Evolutionary conservation across 805 yeast species (phyloP).

Genomic region (Nematodospora valgi): DNA sequence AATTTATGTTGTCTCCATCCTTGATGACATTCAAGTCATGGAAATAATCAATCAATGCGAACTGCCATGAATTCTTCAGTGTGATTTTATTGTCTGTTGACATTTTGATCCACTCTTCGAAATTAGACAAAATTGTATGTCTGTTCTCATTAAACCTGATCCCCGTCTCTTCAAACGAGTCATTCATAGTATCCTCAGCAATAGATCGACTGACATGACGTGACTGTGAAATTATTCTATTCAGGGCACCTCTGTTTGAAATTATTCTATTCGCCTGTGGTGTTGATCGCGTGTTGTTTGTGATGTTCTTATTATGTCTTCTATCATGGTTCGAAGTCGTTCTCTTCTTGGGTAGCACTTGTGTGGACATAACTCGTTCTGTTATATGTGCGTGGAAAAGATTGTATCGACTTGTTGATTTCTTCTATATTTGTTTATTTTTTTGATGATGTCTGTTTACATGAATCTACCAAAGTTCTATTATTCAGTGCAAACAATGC

Average conservation of each 20-base stretch:
- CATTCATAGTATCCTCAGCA: conserved; percentile 16
- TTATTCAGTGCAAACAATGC: too few relatives aligned
- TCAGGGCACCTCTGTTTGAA: conserved; percentile 8
- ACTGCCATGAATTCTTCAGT: conserved; percentile 47
- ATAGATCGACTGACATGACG: conserved; percentile 16
- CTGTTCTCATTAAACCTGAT: conserved; percentile 41
- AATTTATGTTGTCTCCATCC: conserved; percentile 59
- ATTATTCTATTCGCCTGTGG: conserved; percentile 5
- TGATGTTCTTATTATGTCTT: neutral
- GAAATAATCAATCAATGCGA: conserved; percentile 50
- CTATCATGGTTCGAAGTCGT: neutral
- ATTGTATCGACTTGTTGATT: too few relatives aligned
- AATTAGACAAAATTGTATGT: conserved; percentile 40
- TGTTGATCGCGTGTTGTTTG: neutral
- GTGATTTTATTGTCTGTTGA: conserved; percentile 49
- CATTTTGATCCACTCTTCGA: conserved; percentile 49
- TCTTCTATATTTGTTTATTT: too few relatives aligned
- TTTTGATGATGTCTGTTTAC: too few relatives aligned
- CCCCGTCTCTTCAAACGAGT: conserved; percentile 33
- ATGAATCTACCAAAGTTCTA: too few relatives aligned
- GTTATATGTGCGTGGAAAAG: too few relatives aligned
- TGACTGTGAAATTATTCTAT: conserved; percentile 11
- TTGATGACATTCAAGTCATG: conserved; percentile 46
- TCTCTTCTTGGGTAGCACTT: conserved; percentile 9
- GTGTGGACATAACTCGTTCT: neutral